A percentile compares a stretch with the other conserved stretches of the same genome.
Evolutionary conservation across 2,329 filamentous ascomycete genomes (phyloP).

Genomic region (Aspergillus quadricinctus): DNA sequence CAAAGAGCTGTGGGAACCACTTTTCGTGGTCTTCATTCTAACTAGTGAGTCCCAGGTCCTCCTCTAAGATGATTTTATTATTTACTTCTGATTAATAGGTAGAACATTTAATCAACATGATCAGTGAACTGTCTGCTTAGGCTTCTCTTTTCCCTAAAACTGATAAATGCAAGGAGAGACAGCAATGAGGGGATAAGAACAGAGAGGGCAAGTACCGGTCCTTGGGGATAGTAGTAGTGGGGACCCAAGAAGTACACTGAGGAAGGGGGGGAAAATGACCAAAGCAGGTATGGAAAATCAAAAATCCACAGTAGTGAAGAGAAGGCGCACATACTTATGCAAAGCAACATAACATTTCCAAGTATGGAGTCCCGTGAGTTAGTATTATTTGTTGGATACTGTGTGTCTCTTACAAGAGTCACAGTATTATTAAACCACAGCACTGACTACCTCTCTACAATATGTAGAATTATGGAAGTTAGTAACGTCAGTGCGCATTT

Average conservation of each 20-base stretch:
- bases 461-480: neutral
- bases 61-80: neutral
- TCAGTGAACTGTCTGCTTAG: neutral
- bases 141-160: neutral
- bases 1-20: neutral
- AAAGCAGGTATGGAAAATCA: neutral
- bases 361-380: neutral
- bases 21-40: neutral
- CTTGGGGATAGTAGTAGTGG: neutral
- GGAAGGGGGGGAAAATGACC: neutral
- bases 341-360: neutral
- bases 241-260: neutral
- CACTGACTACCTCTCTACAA: neutral
- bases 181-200: constrained; percentile 8
- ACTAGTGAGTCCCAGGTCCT: neutral
- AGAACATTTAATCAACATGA: neutral
- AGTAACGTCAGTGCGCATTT: neutral
- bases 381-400: neutral
- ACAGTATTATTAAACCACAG: neutral
- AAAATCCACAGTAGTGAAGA: neutral
- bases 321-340: neutral
- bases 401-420: neutral
- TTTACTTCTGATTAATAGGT: neutral
- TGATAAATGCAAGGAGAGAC: neutral
- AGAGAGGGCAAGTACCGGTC: neutral